phyloP scores from a whole-genome alignment of 305 asterid genomes.

The Fraxinus velutina region DNA sequence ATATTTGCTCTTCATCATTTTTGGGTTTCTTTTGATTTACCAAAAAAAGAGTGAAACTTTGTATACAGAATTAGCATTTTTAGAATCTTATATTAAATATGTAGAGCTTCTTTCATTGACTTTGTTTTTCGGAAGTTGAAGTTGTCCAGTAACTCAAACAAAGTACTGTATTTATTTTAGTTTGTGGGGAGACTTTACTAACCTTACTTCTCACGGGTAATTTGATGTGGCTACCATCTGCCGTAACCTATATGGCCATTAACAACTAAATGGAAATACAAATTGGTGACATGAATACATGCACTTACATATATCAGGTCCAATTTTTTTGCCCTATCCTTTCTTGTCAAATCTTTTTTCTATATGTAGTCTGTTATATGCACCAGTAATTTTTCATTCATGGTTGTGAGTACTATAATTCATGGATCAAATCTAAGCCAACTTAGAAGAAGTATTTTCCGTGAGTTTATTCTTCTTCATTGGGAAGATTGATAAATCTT shows the following conservation, averaged over 20 bases:
- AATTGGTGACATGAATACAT: not conserved
- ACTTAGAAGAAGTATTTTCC: not conserved
- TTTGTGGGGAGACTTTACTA: not conserved
- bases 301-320: not conserved
- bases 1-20: not conserved
- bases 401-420: not conserved
- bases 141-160: not conserved
- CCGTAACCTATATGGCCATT: not conserved
- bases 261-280: not conserved
- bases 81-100: not conserved
- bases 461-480: not conserved
- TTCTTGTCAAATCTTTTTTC: not conserved
- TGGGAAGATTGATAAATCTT: not conserved
- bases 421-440: not conserved
- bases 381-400: not conserved
- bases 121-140: not conserved
- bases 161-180: not conserved
- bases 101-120: not conserved
- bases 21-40: not conserved
- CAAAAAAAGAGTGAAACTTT: not conserved
- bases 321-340: not conserved
- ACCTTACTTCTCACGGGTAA: not conserved
- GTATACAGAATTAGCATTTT: not conserved
- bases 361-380: not conserved
- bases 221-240: not conserved